phyloP scores from a whole-genome alignment of 805 yeast species.

The Suhomyces pyralidae region DNA sequence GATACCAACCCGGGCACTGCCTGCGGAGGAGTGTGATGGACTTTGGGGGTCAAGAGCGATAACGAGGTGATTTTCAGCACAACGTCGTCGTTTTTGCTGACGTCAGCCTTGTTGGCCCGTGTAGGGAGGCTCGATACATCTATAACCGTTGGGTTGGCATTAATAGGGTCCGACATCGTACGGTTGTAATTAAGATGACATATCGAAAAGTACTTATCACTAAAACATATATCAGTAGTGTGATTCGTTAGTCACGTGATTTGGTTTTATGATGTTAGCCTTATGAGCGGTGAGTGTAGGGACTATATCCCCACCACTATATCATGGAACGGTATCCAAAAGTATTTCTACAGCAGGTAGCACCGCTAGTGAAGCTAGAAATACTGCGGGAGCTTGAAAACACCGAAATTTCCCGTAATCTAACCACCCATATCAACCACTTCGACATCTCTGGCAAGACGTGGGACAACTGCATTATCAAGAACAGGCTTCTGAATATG shows the following conservation, averaged over 20 bases:
- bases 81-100: slow-evolving; percentile 14
- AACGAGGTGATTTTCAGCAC: slow-evolving; percentile 32
- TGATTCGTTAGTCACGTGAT: not conserved
- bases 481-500: slow-evolving; percentile 31
- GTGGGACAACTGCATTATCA: slow-evolving; percentile 41
- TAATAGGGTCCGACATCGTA: slow-evolving; percentile 74
- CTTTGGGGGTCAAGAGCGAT: slow-evolving; percentile 19
- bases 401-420: slow-evolving; percentile 5
- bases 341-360: slow-evolving; percentile 29
- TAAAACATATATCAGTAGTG: not conserved
- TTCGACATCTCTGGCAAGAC: slow-evolving; percentile 17
- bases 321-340: slow-evolving; percentile 31
- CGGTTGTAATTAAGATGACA: not conserved
- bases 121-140: slow-evolving; percentile 77
- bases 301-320: no score
- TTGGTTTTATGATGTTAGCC: no score
- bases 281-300: no score
- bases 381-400: slow-evolving; percentile 12
- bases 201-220: not conserved
- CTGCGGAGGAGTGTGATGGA: slow-evolving; percentile 2
- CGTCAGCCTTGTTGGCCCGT: slow-evolving; percentile 32
- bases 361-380: slow-evolving; percentile 29
- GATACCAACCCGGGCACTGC: slow-evolving; percentile 25
- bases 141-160: slow-evolving; percentile 85
- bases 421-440: slow-evolving; percentile 11